phyloP scores from a whole-genome alignment of 306 rosid species.

The Cucumis hystrix region DNA sequence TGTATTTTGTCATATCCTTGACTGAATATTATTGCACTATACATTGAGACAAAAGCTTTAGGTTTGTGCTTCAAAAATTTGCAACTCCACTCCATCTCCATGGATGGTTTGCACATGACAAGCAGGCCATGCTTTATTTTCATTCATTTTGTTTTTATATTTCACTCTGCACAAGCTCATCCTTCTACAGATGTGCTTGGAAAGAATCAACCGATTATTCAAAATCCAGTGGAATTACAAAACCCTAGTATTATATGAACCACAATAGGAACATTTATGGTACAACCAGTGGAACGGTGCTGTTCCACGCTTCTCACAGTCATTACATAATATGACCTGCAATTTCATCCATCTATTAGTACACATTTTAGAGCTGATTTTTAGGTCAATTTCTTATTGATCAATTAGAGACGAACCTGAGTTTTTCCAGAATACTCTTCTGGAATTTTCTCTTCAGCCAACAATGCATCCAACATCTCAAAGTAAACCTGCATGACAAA shows the following conservation, averaged over 20 bases:
- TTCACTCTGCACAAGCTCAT: slow-evolving; percentile 8
- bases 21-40: too few species aligned
- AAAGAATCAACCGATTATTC: slow-evolving; percentile 11
- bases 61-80: not conserved
- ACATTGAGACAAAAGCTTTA: not conserved
- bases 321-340: slow-evolving; percentile 83
- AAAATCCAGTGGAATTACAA: slow-evolving; percentile 27
- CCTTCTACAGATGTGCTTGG: slow-evolving; percentile 20
- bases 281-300: slow-evolving; percentile 75
- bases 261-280: slow-evolving; percentile 72
- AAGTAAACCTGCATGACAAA: slow-evolving; percentile 53
- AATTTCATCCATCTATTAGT: not conserved
- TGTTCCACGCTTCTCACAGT: slow-evolving; percentile 82
- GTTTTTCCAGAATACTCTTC: slow-evolving; percentile 45
- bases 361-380: not conserved
- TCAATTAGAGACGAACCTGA: slow-evolving; percentile 41
- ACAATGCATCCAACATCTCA: slow-evolving; percentile 59
- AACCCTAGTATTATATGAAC: slow-evolving; percentile 80
- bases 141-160: slow-evolving; percentile 17
- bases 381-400: not conserved
- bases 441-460: slow-evolving; percentile 66
- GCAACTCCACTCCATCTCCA: not conserved
- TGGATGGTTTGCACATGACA: not conserved
- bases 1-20: not conserved
- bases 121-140: slow-evolving; percentile 1